Evolutionary conservation across 192 early-diverging fungal species (phyloP), one percentile per base, ranked within the genome.

Genomic region (Umbelopsis sp.): DNA sequence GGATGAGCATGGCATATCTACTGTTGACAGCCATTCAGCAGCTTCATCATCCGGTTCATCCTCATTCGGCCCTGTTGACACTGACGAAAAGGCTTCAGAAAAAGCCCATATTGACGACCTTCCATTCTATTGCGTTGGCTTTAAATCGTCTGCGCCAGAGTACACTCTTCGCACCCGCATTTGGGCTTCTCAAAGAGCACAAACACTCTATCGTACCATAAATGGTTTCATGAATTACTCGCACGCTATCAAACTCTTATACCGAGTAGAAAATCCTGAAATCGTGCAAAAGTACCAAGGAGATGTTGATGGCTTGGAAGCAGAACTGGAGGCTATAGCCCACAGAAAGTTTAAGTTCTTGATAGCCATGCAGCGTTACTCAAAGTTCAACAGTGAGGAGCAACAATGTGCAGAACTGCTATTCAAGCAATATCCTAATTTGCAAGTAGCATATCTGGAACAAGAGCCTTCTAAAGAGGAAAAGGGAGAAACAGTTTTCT

Each of bases 181-280:
- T 66, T 95, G 93, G 93, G 91, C 92, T 12, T 95, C 93, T 8
- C 80, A 93, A 33, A 87, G 94, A n/a, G 89, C 90, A 25, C 93
- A 95, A 77, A 94, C 94, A 0, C 79, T 95, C 61, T 95, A 92
- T 70, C 89, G 94, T 37, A 95, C 94, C 9, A 88, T 94, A 49
- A 89, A 90, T 18, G 94, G 93, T 22, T 93, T 94, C 64, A 93
- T 94, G 90, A 94, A 95, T 71, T 95, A 95, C 71, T 82, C 86
- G 68, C 91, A 92, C 76, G 94, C 93, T 0, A 87, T 95, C 78
- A 92, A 92, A 77, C 84, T 93, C 4, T 76, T 93, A 12, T 92
- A 94, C 75, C 88, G 90, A 21, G 85, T 92, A 21, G 93, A 94
- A 72, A 91, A 88, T 64, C 92, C 93, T 20, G 88, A 90, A 66